These are phyloP conservation scores for Nitzschia palea DNA, from an alignment of 108 stramenopile species.

Conservation along the genomic window DNA sequence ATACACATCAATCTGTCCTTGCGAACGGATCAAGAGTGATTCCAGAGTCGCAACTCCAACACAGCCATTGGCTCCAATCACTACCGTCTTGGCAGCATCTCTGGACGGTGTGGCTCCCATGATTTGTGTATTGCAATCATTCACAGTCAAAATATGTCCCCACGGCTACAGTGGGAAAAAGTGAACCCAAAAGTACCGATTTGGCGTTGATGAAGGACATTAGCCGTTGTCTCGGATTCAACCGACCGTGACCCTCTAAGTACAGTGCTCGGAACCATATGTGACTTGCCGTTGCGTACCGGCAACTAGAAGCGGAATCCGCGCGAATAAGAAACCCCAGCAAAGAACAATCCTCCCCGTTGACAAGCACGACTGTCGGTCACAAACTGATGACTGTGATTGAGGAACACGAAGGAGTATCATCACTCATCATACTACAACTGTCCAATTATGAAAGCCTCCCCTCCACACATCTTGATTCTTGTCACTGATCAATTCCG, in stretches of 20 bases:
- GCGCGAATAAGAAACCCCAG: too few relatives aligned
- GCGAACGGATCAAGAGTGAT: background rate
- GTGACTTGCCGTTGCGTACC: too few relatives aligned
- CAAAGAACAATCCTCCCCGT: too few relatives aligned
- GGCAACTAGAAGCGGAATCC: too few relatives aligned
- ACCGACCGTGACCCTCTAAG: too few relatives aligned
- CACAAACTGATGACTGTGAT: too few relatives aligned
- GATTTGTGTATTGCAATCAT: slow-evolving; percentile 4
- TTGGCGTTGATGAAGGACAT: too few relatives aligned
- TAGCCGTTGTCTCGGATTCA: too few relatives aligned
- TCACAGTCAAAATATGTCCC: background rate
- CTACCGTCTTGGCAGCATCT: slow-evolving; percentile 10
- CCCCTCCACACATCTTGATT: slow-evolving; percentile 32
- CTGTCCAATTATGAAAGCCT: background rate
- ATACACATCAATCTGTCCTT: slow-evolving; percentile 14
- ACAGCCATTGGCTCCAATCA: slow-evolving; percentile 26
- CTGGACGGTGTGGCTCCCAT: slow-evolving; percentile 8
- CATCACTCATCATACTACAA: too few relatives aligned
- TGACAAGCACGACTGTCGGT: too few relatives aligned
- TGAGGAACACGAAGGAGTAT: too few relatives aligned
- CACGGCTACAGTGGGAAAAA: background rate
- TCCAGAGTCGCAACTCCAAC: slow-evolving; percentile 23
- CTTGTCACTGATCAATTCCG: slow-evolving; percentile 41
- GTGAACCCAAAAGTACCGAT: background rate
- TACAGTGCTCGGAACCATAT: too few relatives aligned